Conservation (phyloP, 805 yeast genomes). For the Myxozyma kluyveri region DNA sequence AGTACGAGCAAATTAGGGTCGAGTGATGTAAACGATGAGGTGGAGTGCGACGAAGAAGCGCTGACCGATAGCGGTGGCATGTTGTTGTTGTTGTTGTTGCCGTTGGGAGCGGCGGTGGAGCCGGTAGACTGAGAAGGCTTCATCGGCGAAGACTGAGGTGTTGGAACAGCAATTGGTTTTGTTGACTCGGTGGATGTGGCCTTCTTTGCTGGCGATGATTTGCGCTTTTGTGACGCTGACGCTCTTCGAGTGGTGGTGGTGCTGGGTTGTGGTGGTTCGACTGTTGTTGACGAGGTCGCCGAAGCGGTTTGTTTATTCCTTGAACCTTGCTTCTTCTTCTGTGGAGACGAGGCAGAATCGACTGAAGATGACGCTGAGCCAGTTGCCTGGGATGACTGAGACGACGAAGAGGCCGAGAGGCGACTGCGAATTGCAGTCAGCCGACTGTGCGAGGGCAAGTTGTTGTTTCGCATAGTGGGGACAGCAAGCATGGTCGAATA, state of each 20-base stretch:
- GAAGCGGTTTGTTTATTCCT: too few relatives aligned
- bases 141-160: too few relatives aligned
- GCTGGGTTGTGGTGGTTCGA: too few relatives aligned
- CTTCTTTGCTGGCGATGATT: too few relatives aligned
- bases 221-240: not conserved
- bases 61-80: slow-evolving; percentile 6
- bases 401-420: not conserved
- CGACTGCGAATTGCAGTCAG: slow-evolving; percentile 10
- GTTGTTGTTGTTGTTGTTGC: slow-evolving; percentile 5
- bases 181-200: too few relatives aligned
- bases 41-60: not conserved
- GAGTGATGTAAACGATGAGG: slow-evolving; percentile 8
- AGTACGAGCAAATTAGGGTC: slow-evolving; percentile 13
- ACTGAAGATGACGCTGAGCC: not conserved
- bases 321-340: too few relatives aligned
- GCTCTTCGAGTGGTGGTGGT: not conserved
- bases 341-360: not conserved
- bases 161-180: too few relatives aligned
- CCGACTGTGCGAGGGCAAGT: slow-evolving; percentile 6
- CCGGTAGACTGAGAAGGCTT: too few relatives aligned
- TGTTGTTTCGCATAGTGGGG: slow-evolving; percentile 14
- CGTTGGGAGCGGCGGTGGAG: too few relatives aligned
- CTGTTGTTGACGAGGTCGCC: too few relatives aligned
- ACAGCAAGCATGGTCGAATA: slow-evolving; percentile 14
- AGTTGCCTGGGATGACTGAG: not conserved